Percentiles rank a stretch among this genome's conserved stretches.
Conservation (phyloP, 202 grass and related monocot genomes). For the Musa balbisiana region DNA sequence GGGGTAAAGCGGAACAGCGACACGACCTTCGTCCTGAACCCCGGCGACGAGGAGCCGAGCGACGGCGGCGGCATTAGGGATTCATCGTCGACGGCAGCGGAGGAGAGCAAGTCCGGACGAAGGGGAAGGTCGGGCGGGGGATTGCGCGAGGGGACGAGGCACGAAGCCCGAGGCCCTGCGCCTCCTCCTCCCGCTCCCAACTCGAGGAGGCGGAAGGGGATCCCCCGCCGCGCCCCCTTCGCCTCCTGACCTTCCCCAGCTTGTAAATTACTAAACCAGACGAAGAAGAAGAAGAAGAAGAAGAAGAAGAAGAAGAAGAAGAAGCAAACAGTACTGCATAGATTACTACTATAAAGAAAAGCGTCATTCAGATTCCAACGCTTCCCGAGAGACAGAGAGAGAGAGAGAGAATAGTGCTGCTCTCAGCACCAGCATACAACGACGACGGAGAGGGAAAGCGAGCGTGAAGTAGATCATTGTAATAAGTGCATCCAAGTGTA, state of each 20-base stretch:
- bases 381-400: background rate
- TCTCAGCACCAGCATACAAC: background rate
- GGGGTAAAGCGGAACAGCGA: conserved; percentile 42
- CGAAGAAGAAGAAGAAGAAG: too few species aligned
- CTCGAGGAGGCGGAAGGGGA: conserved; percentile 45
- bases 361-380: background rate
- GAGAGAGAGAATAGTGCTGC: background rate
- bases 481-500: too few species aligned
- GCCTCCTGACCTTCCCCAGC: background rate
- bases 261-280: conserved; percentile 4
- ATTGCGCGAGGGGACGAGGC: conserved; percentile 4
- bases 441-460: too few species aligned
- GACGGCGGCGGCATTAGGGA: conserved; percentile 7
- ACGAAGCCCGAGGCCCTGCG: background rate
- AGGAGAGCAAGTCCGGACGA: background rate
- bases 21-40: conserved; percentile 20
- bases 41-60: conserved; percentile 15
- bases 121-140: conserved; percentile 7
- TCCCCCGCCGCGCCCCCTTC: conserved; percentile 44
- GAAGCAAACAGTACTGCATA: too few species aligned
- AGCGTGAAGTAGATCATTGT: too few species aligned
- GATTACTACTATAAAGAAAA: background rate
- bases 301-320: too few species aligned
- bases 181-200: background rate
- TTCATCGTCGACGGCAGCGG: background rate